A percentile compares a stretch with the other conserved stretches of the same genome.
Evolutionary conservation across 306 rosid genomes (phyloP).

Genomic region (Trifolium pratense): DNA sequence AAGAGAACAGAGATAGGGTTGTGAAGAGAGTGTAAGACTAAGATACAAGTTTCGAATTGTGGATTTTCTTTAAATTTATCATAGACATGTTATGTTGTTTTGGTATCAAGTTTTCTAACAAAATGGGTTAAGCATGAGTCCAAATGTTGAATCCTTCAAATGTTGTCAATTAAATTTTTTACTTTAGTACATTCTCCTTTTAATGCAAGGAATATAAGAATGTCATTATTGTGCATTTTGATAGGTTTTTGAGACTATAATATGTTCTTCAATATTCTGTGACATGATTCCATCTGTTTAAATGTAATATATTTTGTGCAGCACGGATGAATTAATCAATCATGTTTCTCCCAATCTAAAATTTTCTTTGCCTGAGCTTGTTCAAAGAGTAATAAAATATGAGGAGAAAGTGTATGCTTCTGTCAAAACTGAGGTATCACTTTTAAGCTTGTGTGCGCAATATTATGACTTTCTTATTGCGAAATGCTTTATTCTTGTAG

Average conservation of each 20-base stretch:
- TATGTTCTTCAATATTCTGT: constrained; percentile 1
- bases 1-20: neutral
- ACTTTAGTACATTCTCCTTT: too few species aligned
- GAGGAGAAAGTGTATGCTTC: neutral
- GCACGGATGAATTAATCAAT: neutral
- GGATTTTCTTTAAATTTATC: constrained; percentile 12
- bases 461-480: neutral
- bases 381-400: neutral
- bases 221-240: too few species aligned
- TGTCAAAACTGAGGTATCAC: constrained; percentile 43
- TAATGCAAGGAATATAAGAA: too few species aligned
- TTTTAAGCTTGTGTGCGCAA: neutral
- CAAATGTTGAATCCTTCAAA: too few species aligned
- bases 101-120: too few species aligned
- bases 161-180: too few species aligned
- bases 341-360: neutral
- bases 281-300: constrained; percentile 7
- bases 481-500: neutral
- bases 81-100: too few species aligned
- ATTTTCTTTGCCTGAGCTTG: neutral
- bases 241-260: too few species aligned
- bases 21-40: constrained; percentile 38
- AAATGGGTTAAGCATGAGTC: too few species aligned
- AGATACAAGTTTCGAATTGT: too few species aligned
- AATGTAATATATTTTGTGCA: constrained; percentile 33